These are phyloP conservation scores for Solanum chiquidenum DNA, from an alignment of 257 asterid genomes.

Conservation along the genomic window DNA sequence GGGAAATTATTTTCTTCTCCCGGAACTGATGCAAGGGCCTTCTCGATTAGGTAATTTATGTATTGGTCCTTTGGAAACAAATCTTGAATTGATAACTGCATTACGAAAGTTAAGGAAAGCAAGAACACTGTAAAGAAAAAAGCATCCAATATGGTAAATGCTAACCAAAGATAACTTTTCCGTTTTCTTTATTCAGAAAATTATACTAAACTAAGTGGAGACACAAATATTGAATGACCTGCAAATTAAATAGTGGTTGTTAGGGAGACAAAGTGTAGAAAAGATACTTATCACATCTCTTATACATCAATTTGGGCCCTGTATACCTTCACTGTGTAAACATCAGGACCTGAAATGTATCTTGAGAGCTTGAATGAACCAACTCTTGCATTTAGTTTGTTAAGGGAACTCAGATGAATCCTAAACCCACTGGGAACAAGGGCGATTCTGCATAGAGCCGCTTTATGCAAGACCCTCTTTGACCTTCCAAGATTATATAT, in stretches of 20 bases:
- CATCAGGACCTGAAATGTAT: constrained; percentile 62
- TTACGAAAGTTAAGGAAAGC: too few species aligned
- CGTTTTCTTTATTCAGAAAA: too few species aligned
- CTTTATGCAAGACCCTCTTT: constrained; percentile 64
- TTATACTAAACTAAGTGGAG: too few species aligned
- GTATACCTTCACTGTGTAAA: constrained; percentile 12
- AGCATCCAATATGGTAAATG: too few species aligned
- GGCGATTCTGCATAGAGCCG: constrained; percentile 57
- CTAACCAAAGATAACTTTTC: too few species aligned
- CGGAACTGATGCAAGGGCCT: too few species aligned
- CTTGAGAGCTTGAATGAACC: constrained; percentile 63
- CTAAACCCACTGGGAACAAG: constrained; percentile 64
- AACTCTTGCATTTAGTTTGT: constrained; percentile 34
- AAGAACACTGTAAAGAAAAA: too few species aligned
- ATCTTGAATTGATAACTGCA: too few species aligned
- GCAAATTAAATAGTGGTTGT: background rate
- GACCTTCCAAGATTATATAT: constrained; percentile 37
- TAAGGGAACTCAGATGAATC: constrained; percentile 35
- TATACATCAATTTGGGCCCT: background rate
- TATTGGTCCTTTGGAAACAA: too few species aligned
- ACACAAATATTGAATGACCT: too few species aligned
- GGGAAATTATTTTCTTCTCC: too few species aligned
- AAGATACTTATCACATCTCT: background rate
- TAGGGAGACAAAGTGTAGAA: constrained; percentile 7
- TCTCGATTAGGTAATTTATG: too few species aligned